Conservation (phyloP, 2,329 filamentous ascomycete species). For the Aspergillus hiratsukae region DNA sequence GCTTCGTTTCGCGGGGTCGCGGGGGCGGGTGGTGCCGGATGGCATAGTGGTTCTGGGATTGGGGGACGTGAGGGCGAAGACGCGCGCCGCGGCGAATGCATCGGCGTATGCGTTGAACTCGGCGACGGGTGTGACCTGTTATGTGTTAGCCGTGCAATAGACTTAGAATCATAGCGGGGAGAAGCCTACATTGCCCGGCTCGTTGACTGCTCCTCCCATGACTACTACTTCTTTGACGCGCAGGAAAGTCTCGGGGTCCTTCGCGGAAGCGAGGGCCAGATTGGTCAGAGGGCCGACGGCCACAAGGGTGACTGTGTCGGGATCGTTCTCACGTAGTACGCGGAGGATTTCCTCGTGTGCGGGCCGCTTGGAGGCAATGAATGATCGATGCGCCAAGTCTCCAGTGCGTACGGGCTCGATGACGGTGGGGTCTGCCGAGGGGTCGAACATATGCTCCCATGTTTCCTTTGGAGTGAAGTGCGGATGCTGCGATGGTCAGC, state of each 20-base stretch:
- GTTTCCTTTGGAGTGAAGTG: conserved; percentile 70
- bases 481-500: conserved; percentile 51
- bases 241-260: conserved; percentile 85
- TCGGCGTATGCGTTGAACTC: conserved; percentile 98
- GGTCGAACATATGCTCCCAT: conserved; percentile 66
- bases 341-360: conserved; percentile 88
- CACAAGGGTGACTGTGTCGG: conserved; percentile 81
- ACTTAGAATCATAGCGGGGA: background rate
- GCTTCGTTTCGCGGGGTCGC: no score
- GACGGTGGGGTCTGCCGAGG: conserved; percentile 37
- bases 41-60: conserved; percentile 80
- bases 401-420: conserved; percentile 45
- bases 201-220: conserved; percentile 84
- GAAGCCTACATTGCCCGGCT: conserved; percentile 70
- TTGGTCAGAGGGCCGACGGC: conserved; percentile 93
- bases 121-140: conserved; percentile 64
- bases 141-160: background rate
- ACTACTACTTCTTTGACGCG: conserved; percentile 85
- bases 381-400: conserved; percentile 48
- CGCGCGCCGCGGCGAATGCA: conserved; percentile 67
- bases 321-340: conserved; percentile 73
- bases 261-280: conserved; percentile 77
- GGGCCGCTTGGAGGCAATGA: conserved; percentile 68
- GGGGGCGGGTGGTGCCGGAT: no score
- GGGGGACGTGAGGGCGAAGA: conserved; percentile 72